These are phyloP conservation scores for Saksenaea oblongispora DNA, from an alignment of 371 early-diverging fungal species.

Conservation along the genomic window DNA sequence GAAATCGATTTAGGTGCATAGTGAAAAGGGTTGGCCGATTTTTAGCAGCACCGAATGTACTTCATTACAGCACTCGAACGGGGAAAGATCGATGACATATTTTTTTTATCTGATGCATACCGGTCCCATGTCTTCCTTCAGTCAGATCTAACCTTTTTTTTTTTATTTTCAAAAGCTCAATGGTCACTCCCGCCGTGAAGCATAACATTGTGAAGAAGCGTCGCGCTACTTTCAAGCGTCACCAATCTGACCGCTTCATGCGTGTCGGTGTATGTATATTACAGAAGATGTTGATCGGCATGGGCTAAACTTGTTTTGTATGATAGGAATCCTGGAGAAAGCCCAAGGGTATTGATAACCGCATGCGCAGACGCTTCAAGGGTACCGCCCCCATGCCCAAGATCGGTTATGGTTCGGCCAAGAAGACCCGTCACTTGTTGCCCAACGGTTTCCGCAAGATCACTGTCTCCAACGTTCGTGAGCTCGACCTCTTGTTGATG, in stretches of 20 bases:
- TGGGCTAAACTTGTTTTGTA: background rate
- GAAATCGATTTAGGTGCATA: background rate
- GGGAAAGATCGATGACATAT: background rate
- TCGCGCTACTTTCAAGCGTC: conserved; percentile 96
- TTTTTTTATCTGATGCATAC: background rate
- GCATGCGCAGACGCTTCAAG: conserved; percentile 98
- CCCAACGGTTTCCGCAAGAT: conserved; percentile 99
- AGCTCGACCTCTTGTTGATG: conserved; percentile 97
- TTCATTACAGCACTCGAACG: background rate
- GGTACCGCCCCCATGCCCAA: conserved; percentile 99
- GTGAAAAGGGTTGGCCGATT: background rate
- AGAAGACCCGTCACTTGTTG: conserved; percentile 93
- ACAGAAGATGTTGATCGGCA: background rate
- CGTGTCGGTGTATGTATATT: conserved; percentile 79
- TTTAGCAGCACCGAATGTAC: background rate
- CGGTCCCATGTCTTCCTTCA: background rate
- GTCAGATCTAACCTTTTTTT: background rate
- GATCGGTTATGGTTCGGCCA: conserved; percentile 99
- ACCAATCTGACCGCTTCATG: conserved; percentile 99
- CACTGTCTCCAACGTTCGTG: conserved; percentile 92
- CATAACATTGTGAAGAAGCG: conserved; percentile 98
- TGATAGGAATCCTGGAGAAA: conserved; percentile 97
- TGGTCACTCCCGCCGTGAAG: conserved; percentile 91
- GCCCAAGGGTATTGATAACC: conserved; percentile 99
- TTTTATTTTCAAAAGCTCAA: conserved; percentile 17